Conservation (phyloP, 176 grass and related monocot species). For the Dactylis glomerata region DNA sequence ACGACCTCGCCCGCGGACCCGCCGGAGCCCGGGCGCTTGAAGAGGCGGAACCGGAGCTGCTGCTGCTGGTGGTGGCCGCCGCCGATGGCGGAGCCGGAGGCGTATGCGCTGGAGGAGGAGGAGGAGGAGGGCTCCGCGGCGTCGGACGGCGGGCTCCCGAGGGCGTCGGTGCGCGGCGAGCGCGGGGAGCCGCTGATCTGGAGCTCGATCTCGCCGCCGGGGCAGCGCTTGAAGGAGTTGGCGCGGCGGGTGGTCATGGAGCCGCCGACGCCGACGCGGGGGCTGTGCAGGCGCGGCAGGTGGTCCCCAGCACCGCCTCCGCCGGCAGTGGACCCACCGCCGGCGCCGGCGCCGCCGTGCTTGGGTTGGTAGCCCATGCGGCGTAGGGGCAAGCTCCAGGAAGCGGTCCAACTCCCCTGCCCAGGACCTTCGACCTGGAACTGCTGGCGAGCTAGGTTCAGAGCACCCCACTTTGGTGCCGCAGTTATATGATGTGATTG, state of each 20-base stretch:
- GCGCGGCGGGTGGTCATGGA: slow-evolving; percentile 94
- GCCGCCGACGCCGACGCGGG: slow-evolving; percentile 60
- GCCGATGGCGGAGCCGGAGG: neutral
- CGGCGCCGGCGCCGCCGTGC: neutral
- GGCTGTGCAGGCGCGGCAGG: slow-evolving; percentile 62
- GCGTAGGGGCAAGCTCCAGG: neutral
- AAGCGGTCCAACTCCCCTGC: neutral
- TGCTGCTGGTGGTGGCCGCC: slow-evolving; percentile 48
- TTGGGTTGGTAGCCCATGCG: slow-evolving; percentile 77
- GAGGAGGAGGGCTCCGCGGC: neutral
- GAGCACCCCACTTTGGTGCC: neutral
- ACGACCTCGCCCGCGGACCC: slow-evolving; percentile 11
- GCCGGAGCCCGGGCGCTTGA: slow-evolving; percentile 37
- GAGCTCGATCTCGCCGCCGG: slow-evolving; percentile 72
- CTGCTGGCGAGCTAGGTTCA: neutral
- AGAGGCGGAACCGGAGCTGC: slow-evolving; percentile 60
- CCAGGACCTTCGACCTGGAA: neutral
- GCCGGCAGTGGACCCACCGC: slow-evolving; percentile 7
- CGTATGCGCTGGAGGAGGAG: neutral
- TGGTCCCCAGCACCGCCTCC: slow-evolving; percentile 11
- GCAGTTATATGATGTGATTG: neutral
- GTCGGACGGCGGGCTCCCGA: slow-evolving; percentile 45
- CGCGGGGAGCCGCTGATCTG: slow-evolving; percentile 92
- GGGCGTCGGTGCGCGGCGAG: slow-evolving; percentile 50
- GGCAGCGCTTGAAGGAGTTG: slow-evolving; percentile 84